Evolutionary conservation across 2,329 filamentous ascomycete genomes (phyloP), one percentile per base, ranked within the genome.

Genomic region (Xylariaceae sp.): DNA sequence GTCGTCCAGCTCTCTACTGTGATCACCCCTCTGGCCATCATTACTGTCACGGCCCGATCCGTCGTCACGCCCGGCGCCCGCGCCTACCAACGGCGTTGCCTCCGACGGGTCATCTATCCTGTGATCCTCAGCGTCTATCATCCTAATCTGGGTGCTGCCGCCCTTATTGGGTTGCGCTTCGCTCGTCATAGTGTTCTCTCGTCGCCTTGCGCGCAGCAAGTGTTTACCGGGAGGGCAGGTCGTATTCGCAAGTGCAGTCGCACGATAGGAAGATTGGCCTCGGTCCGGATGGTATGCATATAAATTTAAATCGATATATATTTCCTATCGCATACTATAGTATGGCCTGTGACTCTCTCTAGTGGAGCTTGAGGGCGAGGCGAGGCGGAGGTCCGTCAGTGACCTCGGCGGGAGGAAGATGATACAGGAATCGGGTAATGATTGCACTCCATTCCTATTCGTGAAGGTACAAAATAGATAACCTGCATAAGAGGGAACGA

Each of bases 1-100:
- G 52, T 87, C 83, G 11, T 68, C 68, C 18, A 65, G 55, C 7
- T 71, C 74, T 38, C 66, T 64, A 76, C 76, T 81, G 44, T 56
- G 60, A 18, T 59, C 58, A 9, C 54, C 51, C 34, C 44, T 48
- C 8, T 44, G 43, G 11, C 33, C 38, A 24, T 50, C 44, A 6
- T 37, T 41, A 15, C 48, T 44, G 33, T 39, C 22, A 11, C 22
- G 6, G 11, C 11, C 44, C 3, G 37, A 44, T 22, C 47, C 47
- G 32, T 40, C 42, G 19, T 45, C 54, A 19, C 42, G 49, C 29
- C 49, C 44, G 28, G 51, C 48, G 47, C 54, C 55, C 28, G 57
- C 49, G 44, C 60, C 54, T 44, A 76, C 55, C 40, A 76, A 53
- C 37, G 59, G 57, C 19, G 64, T 64, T 26, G 61, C 61, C 49